Percentiles rank a stretch among this genome's conserved stretches.
These are phyloP conservation scores for Protomyces pachydermus DNA, from an alignment of 1,139 yeast genomes.

Conservation along the genomic window DNA sequence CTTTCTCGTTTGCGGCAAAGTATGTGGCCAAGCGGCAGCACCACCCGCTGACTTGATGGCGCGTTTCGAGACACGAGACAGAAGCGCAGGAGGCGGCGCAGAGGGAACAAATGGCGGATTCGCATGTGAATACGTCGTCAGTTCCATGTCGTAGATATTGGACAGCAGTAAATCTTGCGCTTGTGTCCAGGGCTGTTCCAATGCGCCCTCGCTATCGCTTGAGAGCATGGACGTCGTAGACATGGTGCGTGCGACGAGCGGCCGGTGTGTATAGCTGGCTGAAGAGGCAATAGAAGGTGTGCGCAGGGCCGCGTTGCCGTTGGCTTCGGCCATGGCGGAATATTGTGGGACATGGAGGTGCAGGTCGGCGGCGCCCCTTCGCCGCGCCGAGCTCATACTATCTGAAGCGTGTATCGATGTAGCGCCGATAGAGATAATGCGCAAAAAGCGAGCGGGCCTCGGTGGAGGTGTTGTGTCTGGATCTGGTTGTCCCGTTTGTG, in stretches of 20 bases:
- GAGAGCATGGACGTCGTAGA: constrained; percentile 24
- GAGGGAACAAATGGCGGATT: constrained; percentile 21
- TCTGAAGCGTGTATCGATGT: too few relatives aligned
- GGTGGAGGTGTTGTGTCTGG: too few relatives aligned
- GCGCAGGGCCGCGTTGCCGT: constrained; percentile 14
- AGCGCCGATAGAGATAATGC: too few relatives aligned
- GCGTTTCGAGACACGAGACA: constrained; percentile 10
- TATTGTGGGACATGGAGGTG: constrained; percentile 20
- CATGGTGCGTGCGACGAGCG: constrained; percentile 18
- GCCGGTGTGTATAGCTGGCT: constrained; percentile 18
- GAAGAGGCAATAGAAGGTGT: constrained; percentile 25
- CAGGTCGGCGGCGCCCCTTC: constrained; percentile 10
- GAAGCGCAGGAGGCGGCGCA: constrained; percentile 22
- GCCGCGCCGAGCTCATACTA: background rate
- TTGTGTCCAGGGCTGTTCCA: constrained; percentile 15
- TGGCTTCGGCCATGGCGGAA: constrained; percentile 5
- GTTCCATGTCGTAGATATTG: constrained; percentile 4
- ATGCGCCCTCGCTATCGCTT: constrained; percentile 14
- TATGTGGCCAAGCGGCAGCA: constrained; percentile 11
- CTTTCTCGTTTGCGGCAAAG: constrained; percentile 21
- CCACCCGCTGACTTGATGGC: constrained; percentile 12
- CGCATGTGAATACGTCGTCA: constrained; percentile 19
- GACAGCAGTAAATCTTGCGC: constrained; percentile 9
- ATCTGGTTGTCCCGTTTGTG: too few relatives aligned
- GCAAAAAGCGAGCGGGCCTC: too few relatives aligned